Base-by-base conservation (phyloP, 306 rosid species). In the Vachellia pachyceras region DNA sequence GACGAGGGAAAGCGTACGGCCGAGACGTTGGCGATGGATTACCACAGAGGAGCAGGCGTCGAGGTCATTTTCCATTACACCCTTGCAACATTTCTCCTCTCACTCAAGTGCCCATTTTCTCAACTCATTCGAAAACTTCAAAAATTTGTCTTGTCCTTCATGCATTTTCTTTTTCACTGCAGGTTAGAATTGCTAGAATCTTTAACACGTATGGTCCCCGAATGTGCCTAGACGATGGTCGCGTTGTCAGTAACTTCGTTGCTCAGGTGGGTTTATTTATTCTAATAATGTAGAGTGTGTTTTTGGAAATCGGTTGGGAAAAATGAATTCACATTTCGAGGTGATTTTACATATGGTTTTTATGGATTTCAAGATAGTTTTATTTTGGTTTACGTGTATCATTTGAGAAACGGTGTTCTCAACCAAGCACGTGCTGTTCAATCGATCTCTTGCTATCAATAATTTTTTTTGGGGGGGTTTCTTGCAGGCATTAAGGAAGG, bases 1-100 rank as follows among this genome's bases (percentile, higher is more conserved):
- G 99, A 95, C 7, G 99, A 95, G 87, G 99, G 99, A 69, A 95
- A 95, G 77, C 99, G 99, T 40, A 95, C 99, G 79, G 99, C 99
- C 0, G 99, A 95, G 86, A 95, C 99, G 65, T 88, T 95, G 91
- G 90, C 99, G 46, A 95, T 95, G 99, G 99, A 95, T 80, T 95
- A 95, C 61, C 98, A 95, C 80, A 60, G 99, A 80, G 99, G 99
- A 41, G 99, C 99, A 33, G 93, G 67, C 0, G 99, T 93, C 0
- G 94, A 92, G 94, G 99, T 93, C 61, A 63, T 75, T 81, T 49
- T 78, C 74, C 36, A 20, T n/a, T 20, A 5, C 7, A 8, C 23
- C 50, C 74, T 33, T 58, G 13, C 33, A 57, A 29, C 20, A 20
- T 22, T 57, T 23, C 33, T 9, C 4, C 23, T 1, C 12, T 1